Base-by-base conservation (phyloP, 2,329 filamentous ascomycete species). In the Chaetomium sp. region DNA sequence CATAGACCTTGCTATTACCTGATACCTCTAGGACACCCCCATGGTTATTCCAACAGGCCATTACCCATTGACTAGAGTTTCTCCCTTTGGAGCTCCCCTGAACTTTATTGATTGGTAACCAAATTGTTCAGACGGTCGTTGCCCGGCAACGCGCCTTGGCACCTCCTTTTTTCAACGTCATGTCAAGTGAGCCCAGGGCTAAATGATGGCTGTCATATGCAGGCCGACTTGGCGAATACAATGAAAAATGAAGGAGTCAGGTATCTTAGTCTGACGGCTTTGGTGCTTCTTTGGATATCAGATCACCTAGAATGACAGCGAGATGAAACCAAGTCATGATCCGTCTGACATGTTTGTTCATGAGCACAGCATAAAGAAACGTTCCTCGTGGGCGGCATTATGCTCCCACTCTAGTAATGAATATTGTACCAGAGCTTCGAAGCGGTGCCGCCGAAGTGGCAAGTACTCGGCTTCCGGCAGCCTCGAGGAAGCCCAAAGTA, bases 91-190 rank as follows among this genome's bases (percentile, higher is more conserved):
- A 42, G 4, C 35, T 19, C 50, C 50, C 50, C 50, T 31, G 50
- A 53, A 5, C 16, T 10, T 2, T 53, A 27, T 53, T 53, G 50
- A 53, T 10, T 16, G 9, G 25, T 5, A 4, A 21, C 27, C 8
- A 4, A 2, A 9, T 25, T 27, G 47, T 27, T 47, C 42, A 21
- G 42, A 16, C 23, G 5, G 12, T 12, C 53, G 54, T 57, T 57
- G 55, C 55, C 16, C 23, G 10, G 55, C 55, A 45, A 57, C 55
- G 35, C 21, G 35, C 23, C 55, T 57, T 57, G 55, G 55, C 55
- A 57, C 51, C 51, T 29, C 33, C 55, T 45, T 42, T 25, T 57
- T 45, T 21, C 35, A 45, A 42, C 23, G 21, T 19, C n/a, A n/a
- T 9, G 8, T 19, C 27, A 31, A 35, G 21, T 23, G 10, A 23